phyloP scores from a whole-genome alignment of 2,329 filamentous ascomycete genomes.

The Nakataea oryzae region DNA sequence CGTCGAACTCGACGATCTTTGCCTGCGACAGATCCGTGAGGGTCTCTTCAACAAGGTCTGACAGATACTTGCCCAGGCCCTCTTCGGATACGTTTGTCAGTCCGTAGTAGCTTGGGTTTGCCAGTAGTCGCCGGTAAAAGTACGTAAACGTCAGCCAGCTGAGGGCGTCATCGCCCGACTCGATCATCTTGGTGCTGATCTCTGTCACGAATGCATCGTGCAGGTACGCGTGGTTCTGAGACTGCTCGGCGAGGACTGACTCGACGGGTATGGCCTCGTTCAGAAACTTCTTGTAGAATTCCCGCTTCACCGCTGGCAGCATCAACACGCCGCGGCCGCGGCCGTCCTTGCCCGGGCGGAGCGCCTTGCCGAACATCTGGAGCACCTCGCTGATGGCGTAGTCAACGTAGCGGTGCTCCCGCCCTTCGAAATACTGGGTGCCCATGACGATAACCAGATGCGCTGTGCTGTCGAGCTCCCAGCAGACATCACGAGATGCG shows the following conservation, averaged over 20 bases:
- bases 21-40: conserved; percentile 84
- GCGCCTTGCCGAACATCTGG: conserved; percentile 95
- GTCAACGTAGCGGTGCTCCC: conserved; percentile 94
- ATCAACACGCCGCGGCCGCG: conserved; percentile 88
- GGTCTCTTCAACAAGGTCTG: conserved; percentile 87
- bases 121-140: conserved; percentile 88
- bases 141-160: conserved; percentile 99
- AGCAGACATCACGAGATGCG: conserved; percentile 77
- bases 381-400: conserved; percentile 89
- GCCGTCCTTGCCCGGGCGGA: conserved; percentile 68
- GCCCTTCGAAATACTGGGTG: conserved; percentile 93
- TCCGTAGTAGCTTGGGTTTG: conserved; percentile 95
- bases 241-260: conserved; percentile 53
- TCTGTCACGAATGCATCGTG: conserved; percentile 96
- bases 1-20: conserved; percentile 91
- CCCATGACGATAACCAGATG: conserved; percentile 95
- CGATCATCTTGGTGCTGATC: conserved; percentile 90
- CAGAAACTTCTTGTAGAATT: conserved; percentile 98
- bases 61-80: conserved; percentile 86
- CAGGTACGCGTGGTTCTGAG: conserved; percentile 58
- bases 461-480: conserved; percentile 82
- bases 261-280: conserved; percentile 94
- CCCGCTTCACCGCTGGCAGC: conserved; percentile 86
- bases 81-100: conserved; percentile 82
- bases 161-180: conserved; percentile 91